phyloP scores from a whole-genome alignment of 495 filamentous ascomycete genomes.

The Cercophora scortea region DNA sequence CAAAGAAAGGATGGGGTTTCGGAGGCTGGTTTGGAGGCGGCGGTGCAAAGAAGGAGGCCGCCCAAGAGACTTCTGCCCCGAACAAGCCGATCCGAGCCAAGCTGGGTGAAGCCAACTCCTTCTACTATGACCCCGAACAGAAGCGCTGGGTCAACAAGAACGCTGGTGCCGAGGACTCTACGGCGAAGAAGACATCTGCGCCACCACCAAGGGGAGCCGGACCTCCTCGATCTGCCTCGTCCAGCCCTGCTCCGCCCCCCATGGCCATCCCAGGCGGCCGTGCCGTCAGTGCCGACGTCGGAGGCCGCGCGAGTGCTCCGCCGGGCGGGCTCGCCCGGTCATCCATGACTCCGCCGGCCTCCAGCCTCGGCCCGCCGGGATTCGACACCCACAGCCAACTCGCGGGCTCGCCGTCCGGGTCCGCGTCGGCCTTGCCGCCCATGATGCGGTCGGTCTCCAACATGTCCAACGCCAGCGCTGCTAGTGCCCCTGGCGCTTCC shows the following conservation, averaged over 20 bases:
- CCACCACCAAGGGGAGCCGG: constrained; percentile 39
- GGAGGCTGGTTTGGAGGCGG: constrained; percentile 70
- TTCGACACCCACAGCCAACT: constrained; percentile 13
- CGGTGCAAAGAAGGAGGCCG: constrained; percentile 52
- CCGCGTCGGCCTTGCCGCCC: constrained; percentile 18
- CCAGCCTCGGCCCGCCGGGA: constrained; percentile 10
- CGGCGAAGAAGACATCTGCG: constrained; percentile 37
- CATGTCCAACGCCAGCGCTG: constrained; percentile 34
- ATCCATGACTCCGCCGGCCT: constrained; percentile 15
- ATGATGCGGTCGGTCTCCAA: constrained; percentile 39
- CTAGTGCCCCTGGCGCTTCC: constrained; percentile 21
- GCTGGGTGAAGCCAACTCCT: constrained; percentile 85
- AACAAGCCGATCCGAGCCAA: constrained; percentile 84
- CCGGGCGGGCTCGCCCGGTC: constrained; percentile 26
- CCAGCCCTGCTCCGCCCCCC: constrained; percentile 25
- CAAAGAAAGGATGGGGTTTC: constrained; percentile 77
- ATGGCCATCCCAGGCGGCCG: constrained; percentile 6
- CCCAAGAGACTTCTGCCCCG: constrained; percentile 21
- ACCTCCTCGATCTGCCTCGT: constrained; percentile 22
- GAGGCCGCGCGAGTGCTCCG: constrained; percentile 22
- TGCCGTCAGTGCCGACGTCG: constrained; percentile 15
- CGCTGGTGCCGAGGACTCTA: constrained; percentile 46
- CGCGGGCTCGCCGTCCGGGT: constrained; percentile 13
- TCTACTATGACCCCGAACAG: constrained; percentile 87
- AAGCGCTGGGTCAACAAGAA: constrained; percentile 99